Evolutionary conservation across 2,329 filamentous ascomycete genomes (phyloP).

Genomic region (Talaromyces sp.): DNA sequence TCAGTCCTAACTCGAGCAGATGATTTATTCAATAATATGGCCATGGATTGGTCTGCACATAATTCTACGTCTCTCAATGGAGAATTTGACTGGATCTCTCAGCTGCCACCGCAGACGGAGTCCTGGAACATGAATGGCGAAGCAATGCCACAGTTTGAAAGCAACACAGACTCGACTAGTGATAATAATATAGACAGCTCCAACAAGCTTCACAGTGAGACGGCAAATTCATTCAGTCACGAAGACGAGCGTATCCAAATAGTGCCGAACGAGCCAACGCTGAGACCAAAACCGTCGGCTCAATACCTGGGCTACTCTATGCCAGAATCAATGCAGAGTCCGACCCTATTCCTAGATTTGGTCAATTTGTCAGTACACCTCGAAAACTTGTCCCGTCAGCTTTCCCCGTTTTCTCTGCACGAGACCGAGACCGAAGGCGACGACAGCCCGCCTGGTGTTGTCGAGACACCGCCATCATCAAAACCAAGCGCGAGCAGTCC

Average conservation of each 20-base stretch:
- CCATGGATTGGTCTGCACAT: slow-evolving; percentile 5
- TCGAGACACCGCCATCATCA: not conserved
- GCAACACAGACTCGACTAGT: not conserved
- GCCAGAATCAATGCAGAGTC: slow-evolving; percentile 1
- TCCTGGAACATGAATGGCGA: not conserved
- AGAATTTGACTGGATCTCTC: not conserved
- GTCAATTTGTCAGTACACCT: slow-evolving; percentile 1
- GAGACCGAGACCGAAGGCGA: not conserved
- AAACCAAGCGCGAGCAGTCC: not conserved
- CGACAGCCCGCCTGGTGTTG: not conserved
- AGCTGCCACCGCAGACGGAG: not conserved
- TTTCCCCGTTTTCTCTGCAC: slow-evolving; percentile 1
- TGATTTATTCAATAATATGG: slow-evolving; percentile 4
- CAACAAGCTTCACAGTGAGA: not conserved
- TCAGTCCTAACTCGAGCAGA: not conserved
- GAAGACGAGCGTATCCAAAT: slow-evolving; percentile 1
- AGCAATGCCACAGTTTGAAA: not conserved
- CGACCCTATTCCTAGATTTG: slow-evolving; percentile 5
- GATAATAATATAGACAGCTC: not conserved
- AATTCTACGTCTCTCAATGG: not conserved
- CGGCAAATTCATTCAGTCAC: not conserved
- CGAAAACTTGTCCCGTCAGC: not conserved
- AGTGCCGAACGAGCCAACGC: slow-evolving; percentile 1
- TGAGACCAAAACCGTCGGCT: not conserved
- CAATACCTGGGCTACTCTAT: slow-evolving; percentile 4